Evolutionary conservation across 2,329 filamentous ascomycete species (phyloP).

Genomic region (Aaosphaeria pasadenensis): DNA sequence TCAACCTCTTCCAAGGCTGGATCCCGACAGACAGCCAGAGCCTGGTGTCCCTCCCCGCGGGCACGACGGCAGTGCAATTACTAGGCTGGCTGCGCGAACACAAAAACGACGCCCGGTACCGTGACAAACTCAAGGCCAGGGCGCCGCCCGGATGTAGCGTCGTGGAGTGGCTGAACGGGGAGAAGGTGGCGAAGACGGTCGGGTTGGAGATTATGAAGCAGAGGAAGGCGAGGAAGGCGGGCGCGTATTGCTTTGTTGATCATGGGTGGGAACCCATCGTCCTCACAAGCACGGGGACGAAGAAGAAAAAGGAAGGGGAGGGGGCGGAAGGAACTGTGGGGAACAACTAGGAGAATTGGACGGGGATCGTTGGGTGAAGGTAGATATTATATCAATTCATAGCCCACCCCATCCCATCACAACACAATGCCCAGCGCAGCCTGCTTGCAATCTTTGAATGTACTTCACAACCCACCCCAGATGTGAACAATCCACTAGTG

Average conservation of each 20-base stretch:
- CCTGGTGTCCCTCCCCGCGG: conserved; percentile 34
- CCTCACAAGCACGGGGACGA: not conserved
- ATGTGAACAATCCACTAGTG: too few species aligned
- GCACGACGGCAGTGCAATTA: conserved; percentile 30
- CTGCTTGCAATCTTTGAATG: too few species aligned
- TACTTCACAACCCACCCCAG: too few species aligned
- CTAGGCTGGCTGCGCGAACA: conserved; percentile 35
- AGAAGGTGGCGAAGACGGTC: conserved; percentile 33
- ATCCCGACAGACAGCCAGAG: conserved; percentile 31
- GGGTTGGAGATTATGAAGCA: conserved; percentile 28
- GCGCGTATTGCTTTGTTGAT: conserved; percentile 31
- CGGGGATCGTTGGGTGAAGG: too few species aligned
- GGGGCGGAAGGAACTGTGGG: not conserved
- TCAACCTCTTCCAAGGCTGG: conserved; percentile 46
- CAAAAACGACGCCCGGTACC: conserved; percentile 13
- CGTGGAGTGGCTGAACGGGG: conserved; percentile 37
- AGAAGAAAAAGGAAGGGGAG: not conserved
- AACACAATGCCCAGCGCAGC: too few species aligned
- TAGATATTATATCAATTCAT: too few species aligned
- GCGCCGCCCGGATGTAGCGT: conserved; percentile 13
- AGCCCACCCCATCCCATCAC: too few species aligned
- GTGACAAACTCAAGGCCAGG: conserved; percentile 5
- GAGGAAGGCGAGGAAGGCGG: conserved; percentile 9
- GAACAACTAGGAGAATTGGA: too few species aligned
- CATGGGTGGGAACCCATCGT: conserved; percentile 28